Evolutionary conservation across 2,329 filamentous ascomycete genomes (phyloP).

Genomic region (Albophoma yamanashiensis): DNA sequence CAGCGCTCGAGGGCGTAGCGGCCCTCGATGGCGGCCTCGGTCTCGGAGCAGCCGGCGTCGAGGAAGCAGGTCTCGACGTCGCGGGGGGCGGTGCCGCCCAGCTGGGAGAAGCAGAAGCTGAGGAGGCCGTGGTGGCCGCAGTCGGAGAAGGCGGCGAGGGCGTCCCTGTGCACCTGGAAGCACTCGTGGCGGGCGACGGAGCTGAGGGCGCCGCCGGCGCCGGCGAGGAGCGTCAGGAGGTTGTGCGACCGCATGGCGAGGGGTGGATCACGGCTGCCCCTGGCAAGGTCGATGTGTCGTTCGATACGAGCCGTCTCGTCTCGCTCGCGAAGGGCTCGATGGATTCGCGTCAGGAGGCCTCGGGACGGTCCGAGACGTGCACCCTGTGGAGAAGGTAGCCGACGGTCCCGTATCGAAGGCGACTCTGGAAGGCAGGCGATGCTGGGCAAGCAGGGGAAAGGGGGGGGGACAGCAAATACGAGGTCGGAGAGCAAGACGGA

Average conservation of each 20-base stretch:
- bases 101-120: conserved; percentile 28
- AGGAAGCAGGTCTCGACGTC: conserved; percentile 28
- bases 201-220: conserved; percentile 19
- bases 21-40: conserved; percentile 18
- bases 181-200: conserved; percentile 25
- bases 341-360: not conserved
- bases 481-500: not conserved
- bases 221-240: conserved; percentile 16
- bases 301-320: not conserved
- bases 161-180: conserved; percentile 23
- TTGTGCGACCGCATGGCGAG: not conserved
- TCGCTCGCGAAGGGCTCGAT: not conserved
- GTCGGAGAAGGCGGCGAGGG: conserved; percentile 25
- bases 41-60: conserved; percentile 21
- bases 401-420: not conserved
- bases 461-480: not conserved
- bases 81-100: conserved; percentile 16
- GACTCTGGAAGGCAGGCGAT: not conserved
- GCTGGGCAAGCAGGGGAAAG: not conserved
- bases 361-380: not conserved
- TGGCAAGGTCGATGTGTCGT: not conserved
- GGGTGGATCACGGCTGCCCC: not conserved
- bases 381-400: not conserved
- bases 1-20: conserved; percentile 19
- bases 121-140: conserved; percentile 34